Evolutionary conservation across 331 rosid species (phyloP), one percentile per base, ranked within the genome.

Genomic region (Spiraea crenata): DNA sequence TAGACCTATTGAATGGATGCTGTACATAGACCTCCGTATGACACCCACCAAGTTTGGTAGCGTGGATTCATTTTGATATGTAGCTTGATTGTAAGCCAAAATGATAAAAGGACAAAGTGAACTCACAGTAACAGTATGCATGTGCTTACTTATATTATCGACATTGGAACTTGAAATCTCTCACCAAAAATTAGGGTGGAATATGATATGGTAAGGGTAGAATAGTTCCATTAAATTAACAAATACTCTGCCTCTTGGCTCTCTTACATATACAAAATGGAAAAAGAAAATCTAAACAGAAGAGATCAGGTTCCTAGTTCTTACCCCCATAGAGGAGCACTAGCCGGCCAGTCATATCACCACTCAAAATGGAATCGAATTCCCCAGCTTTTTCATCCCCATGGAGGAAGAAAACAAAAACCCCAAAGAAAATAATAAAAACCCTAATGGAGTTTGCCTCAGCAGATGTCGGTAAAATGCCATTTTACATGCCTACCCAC

Each of bases 341-440:
- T 42, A 69, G 63, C 63, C 1, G 31, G 31, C 31, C 31, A 41
- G 38, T 7, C 35, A 19, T 47, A 65, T 54, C 42, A 69, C 82
- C 93, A 86, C 84, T 73, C 37, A 72, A 61, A 72, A 79, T 60
- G 81, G 92, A 83, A 86, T 75, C 96, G 44, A 56, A 88, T 88
- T 83, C 87, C 83, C 82, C 74, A 73, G 63, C 74, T 45, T 70
- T 35, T 69, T 81, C 67, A 25, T 74, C 40, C 67, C 73, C 76
- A 12, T 34, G 62, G 42, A 62, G 42, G 31, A 73, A 78, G 61
- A 44, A 47, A 7, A 58, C 19, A 55, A 47, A 70, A 55, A 2
- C 50, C 31, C 31, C 31, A 25, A 25, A 25, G 31, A 61, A 31
- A 6, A 57, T 0, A 39, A 63, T 45, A 20, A n/a, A 38, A 17